phyloP scores from a whole-genome alignment of 2,329 filamentous ascomycete genomes.

The Exophiala xenobiotica region DNA sequence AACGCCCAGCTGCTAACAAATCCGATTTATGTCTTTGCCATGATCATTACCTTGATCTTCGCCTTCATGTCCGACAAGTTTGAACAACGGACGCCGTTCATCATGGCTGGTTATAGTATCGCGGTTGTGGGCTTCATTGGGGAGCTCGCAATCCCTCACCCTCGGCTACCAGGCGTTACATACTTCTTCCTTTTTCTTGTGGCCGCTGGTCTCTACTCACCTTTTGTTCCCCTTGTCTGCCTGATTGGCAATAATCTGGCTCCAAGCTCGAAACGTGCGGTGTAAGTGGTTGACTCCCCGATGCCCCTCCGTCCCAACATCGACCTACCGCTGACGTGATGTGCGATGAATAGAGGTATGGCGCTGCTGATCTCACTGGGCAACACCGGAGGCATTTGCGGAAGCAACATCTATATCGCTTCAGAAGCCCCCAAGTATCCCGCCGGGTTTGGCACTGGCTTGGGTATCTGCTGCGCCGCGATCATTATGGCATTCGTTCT shows the following conservation, averaged over 20 bases:
- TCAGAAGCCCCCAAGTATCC: constrained; percentile 37
- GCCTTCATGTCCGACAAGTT: constrained; percentile 56
- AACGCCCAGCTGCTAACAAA: constrained; percentile 43
- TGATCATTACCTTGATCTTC: constrained; percentile 58
- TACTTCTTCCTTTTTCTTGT: constrained; percentile 41
- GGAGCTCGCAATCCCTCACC: constrained; percentile 52
- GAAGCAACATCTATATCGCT: constrained; percentile 42
- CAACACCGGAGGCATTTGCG: constrained; percentile 55
- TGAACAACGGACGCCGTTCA: constrained; percentile 61
- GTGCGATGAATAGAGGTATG: constrained; percentile 48
- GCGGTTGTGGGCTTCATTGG: constrained; percentile 63
- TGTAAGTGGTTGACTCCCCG: constrained; percentile 30
- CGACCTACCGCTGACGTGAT: too few relatives aligned
- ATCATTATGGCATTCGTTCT: constrained; percentile 34
- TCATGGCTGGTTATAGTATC: constrained; percentile 58
- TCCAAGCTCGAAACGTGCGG: constrained; percentile 67
- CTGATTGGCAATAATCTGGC: constrained; percentile 73
- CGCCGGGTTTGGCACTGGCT: constrained; percentile 39
- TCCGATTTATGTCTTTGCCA: constrained; percentile 54
- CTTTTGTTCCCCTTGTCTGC: constrained; percentile 55
- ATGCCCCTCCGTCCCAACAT: not conserved
- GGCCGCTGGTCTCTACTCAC: constrained; percentile 66
- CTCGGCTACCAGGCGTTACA: constrained; percentile 43
- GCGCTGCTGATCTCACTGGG: constrained; percentile 63
- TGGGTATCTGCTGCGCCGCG: constrained; percentile 38